Percentiles rank a stretch among this genome's conserved stretches.
Conservation (phyloP, 1,139 yeast genomes). For the Candida buenavistaensis region DNA sequence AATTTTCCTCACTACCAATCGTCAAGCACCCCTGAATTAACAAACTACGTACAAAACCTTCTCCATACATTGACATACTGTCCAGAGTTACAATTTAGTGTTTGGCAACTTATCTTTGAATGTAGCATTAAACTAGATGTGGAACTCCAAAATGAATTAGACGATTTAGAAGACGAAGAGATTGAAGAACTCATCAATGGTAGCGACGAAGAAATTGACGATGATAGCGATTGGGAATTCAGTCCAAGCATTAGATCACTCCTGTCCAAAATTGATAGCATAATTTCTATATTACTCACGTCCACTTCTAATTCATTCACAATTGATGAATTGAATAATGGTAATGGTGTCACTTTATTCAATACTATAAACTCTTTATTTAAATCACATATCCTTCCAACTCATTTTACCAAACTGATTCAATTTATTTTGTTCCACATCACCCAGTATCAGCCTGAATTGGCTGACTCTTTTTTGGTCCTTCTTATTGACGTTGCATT, state of each 20-base stretch:
- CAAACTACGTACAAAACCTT: slow-evolving; percentile 67
- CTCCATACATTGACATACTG: slow-evolving; percentile 64
- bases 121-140: slow-evolving; percentile 85
- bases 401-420: slow-evolving; percentile 87
- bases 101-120: slow-evolving; percentile 83
- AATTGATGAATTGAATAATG: slow-evolving; percentile 51
- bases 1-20: slow-evolving; percentile 78
- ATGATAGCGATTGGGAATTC: slow-evolving; percentile 22
- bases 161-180: slow-evolving; percentile 77
- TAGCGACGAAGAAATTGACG: slow-evolving; percentile 45
- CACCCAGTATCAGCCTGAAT: slow-evolving; percentile 78
- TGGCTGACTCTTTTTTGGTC: slow-evolving; percentile 83
- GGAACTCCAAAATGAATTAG: slow-evolving; percentile 87
- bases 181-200: slow-evolving; percentile 62
- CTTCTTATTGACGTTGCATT: slow-evolving; percentile 82
- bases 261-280: slow-evolving; percentile 67
- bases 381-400: slow-evolving; percentile 80
- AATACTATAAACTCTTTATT: slow-evolving; percentile 75
- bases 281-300: slow-evolving; percentile 56
- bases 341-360: slow-evolving; percentile 72
- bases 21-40: slow-evolving; percentile 52
- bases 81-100: slow-evolving; percentile 66
- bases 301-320: slow-evolving; percentile 53
- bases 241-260: slow-evolving; percentile 50
- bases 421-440: slow-evolving; percentile 83